phyloP scores from a whole-genome alignment of 2,329 filamentous ascomycete species.

The Colletotrichum tanaceti region DNA sequence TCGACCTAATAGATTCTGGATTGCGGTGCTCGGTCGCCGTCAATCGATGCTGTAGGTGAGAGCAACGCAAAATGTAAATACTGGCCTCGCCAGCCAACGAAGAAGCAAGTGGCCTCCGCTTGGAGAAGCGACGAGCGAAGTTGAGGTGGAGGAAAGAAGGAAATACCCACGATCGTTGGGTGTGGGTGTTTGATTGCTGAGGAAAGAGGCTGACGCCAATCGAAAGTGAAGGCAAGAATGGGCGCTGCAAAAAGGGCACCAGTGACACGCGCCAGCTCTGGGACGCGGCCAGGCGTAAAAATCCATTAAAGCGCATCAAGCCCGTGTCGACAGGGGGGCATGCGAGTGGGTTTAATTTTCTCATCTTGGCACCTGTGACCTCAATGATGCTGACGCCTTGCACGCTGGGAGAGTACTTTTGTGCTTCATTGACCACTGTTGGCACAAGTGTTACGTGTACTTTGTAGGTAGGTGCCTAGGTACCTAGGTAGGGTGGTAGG shows the following conservation, averaged over 20 bases:
- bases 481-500: no score
- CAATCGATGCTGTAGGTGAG: neutral
- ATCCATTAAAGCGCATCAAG: slow-evolving; percentile 31
- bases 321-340: slow-evolving; percentile 32
- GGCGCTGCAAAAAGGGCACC: slow-evolving; percentile 35
- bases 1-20: slow-evolving; percentile 9
- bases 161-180: slow-evolving; percentile 17
- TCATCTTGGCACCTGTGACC: no score
- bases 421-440: neutral
- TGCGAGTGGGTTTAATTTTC: neutral
- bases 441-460: neutral
- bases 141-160: neutral
- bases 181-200: slow-evolving; percentile 22
- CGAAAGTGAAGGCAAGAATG: slow-evolving; percentile 12
- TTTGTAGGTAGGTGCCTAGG: no score
- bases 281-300: slow-evolving; percentile 35
- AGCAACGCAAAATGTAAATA: neutral
- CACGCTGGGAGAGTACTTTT: slow-evolving; percentile 7
- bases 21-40: neutral
- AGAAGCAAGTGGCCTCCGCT: neutral
- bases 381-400: neutral
- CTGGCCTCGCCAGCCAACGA: slow-evolving; percentile 6
- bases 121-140: neutral
- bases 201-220: slow-evolving; percentile 10
- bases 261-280: slow-evolving; percentile 33